Evolutionary conservation across 2,329 filamentous ascomycete species (phyloP).

Genomic region (Sporothrix protearum): DNA sequence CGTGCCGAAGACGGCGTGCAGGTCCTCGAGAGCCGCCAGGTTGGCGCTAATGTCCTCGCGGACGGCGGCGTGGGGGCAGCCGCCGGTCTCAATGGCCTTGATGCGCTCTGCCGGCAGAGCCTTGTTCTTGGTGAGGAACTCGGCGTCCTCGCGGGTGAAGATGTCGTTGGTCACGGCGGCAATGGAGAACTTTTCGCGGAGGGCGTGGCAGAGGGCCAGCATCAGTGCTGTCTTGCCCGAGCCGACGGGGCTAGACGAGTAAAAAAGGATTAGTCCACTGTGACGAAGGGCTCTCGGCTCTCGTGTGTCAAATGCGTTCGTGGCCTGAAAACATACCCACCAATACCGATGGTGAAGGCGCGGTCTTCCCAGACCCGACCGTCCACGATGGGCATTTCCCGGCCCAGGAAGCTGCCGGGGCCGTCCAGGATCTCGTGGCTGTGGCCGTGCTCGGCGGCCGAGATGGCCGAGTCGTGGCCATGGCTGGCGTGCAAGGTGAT

Average conservation of each 20-base stretch:
- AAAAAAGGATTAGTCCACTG: background rate
- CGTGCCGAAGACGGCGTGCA: conserved; percentile 75
- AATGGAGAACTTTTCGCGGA: conserved; percentile 77
- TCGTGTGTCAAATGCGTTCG: too few relatives aligned
- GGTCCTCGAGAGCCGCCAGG: conserved; percentile 83
- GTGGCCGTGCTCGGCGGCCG: conserved; percentile 78
- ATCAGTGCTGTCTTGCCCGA: conserved; percentile 97
- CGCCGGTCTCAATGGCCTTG: conserved; percentile 93
- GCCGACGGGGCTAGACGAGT: conserved; percentile 73
- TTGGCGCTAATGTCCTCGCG: conserved; percentile 96
- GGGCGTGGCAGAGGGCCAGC: conserved; percentile 82
- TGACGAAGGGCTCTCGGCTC: too few relatives aligned
- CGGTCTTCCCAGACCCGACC: conserved; percentile 83
- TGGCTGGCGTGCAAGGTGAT: conserved; percentile 37
- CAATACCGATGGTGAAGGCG: conserved; percentile 96
- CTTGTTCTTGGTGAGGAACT: conserved; percentile 85
- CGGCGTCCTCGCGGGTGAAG: conserved; percentile 96
- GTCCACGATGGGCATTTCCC: conserved; percentile 91
- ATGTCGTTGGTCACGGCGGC: conserved; percentile 98
- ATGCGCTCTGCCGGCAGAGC: conserved; percentile 82
- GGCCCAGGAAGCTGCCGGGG: conserved; percentile 80
- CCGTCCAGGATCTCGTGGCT: conserved; percentile 93
- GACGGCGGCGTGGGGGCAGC: conserved; percentile 94
- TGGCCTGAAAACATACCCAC: conserved; percentile 63
- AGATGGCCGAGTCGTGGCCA: conserved; percentile 50